Evolutionary conservation across 495 filamentous ascomycete genomes (phyloP).

Genomic region (Penicillium tannophilum): DNA sequence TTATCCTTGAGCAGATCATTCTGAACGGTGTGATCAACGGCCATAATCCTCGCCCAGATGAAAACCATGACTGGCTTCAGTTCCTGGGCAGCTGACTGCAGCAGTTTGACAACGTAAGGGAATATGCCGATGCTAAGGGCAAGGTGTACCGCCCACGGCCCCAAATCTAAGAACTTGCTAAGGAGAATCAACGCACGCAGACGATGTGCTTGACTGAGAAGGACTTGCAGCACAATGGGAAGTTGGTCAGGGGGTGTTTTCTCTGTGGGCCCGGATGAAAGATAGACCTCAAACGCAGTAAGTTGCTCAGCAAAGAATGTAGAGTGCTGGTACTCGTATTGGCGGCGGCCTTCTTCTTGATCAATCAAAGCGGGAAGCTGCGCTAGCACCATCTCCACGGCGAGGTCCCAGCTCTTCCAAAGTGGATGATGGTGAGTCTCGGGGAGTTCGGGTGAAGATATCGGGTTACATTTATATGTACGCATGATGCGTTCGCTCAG

Average conservation of each 20-base stretch:
- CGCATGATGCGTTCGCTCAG: conserved; percentile 94
- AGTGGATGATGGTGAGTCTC: conserved; percentile 91
- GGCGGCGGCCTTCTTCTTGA: conserved; percentile 68
- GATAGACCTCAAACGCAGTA: conserved; percentile 95
- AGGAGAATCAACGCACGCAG: conserved; percentile 91
- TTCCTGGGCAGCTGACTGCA: conserved; percentile 93
- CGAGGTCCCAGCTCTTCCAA: conserved; percentile 97
- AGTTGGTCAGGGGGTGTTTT: conserved; percentile 90
- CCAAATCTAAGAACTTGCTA: conserved; percentile 90
- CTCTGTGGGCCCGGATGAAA: conserved; percentile 81
- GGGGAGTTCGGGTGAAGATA: conserved; percentile 84
- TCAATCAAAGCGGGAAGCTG: conserved; percentile 84
- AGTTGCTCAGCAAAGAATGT: conserved; percentile 97
- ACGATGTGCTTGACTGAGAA: conserved; percentile 92
- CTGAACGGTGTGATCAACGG: conserved; percentile 92
- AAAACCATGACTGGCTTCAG: conserved; percentile 99
- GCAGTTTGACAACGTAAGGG: conserved; percentile 92
- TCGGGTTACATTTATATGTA: conserved; percentile 90
- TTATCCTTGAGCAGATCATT: conserved; percentile 92
- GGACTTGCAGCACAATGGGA: conserved; percentile 92
- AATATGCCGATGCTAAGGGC: conserved; percentile 98
- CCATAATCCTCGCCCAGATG: conserved; percentile 97
- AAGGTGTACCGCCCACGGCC: conserved; percentile 96
- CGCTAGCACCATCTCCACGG: conserved; percentile 92
- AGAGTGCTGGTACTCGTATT: conserved; percentile 92